Conservation (phyloP, 2,329 filamentous ascomycete species). For the Penicillium sp. region DNA sequence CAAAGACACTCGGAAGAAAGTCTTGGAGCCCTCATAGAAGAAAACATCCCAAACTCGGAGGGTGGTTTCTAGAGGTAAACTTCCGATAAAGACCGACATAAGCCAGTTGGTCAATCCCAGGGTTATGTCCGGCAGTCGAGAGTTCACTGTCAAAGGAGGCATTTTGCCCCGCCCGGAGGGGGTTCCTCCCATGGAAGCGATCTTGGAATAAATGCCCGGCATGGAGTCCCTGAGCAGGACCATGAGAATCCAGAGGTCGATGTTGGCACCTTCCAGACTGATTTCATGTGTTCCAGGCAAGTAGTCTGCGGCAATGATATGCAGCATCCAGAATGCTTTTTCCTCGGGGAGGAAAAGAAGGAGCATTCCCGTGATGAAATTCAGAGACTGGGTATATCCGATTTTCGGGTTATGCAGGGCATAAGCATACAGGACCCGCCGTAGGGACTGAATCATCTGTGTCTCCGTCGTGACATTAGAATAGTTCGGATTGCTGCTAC, state of each 20-base stretch:
- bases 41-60: slow-evolving; percentile 93
- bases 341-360: slow-evolving; percentile 90
- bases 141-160: slow-evolving; percentile 42
- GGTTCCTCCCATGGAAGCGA: slow-evolving; percentile 64
- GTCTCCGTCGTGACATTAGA: slow-evolving; percentile 58
- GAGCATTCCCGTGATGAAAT: slow-evolving; percentile 87
- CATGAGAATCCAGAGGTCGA: slow-evolving; percentile 93
- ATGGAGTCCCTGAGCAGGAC: slow-evolving; percentile 76
- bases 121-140: slow-evolving; percentile 79
- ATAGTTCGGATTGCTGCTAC: slow-evolving; percentile 38
- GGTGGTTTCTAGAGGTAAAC: slow-evolving; percentile 84
- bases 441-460: slow-evolving; percentile 73
- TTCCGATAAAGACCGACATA: slow-evolving; percentile 95
- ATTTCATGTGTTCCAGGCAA: slow-evolving; percentile 90
- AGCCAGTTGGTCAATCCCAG: slow-evolving; percentile 95
- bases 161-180: slow-evolving; percentile 36
- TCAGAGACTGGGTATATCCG: slow-evolving; percentile 93
- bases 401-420: slow-evolving; percentile 86
- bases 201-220: slow-evolving; percentile 81
- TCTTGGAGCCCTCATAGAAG: slow-evolving; percentile 93
- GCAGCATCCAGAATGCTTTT: slow-evolving; percentile 87
- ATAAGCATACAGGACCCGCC: slow-evolving; percentile 84
- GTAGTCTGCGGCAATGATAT: slow-evolving; percentile 84
- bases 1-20: slow-evolving; percentile 85
- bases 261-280: slow-evolving; percentile 85